phyloP scores from a whole-genome alignment of 768 basidiomycete genomes.

The Boletus subcaerulescens region DNA sequence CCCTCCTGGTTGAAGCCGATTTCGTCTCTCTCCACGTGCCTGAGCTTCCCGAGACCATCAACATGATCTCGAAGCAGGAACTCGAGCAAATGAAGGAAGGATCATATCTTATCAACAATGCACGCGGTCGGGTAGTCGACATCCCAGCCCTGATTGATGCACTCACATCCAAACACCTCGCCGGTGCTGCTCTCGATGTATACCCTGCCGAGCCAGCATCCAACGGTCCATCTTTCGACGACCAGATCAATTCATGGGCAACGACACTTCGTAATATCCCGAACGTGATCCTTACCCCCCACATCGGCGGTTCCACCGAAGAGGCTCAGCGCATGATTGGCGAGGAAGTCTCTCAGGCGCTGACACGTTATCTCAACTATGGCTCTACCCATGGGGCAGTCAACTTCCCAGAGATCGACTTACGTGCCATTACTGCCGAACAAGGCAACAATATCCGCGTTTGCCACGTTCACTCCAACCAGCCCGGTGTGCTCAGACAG shows the following conservation, averaged over 20 bases:
- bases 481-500: constrained; percentile 89
- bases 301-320: constrained; percentile 98
- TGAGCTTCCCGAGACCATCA: constrained; percentile 92
- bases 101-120: constrained; percentile 96
- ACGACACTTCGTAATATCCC: constrained; percentile 68
- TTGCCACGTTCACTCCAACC: constrained; percentile 94
- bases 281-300: constrained; percentile 96
- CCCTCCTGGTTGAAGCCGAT: constrained; percentile 77
- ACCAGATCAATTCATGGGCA: constrained; percentile 85
- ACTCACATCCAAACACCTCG: constrained; percentile 82
- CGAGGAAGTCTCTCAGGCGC: constrained; percentile 83
- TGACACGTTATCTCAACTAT: constrained; percentile 87
- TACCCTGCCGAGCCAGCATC: constrained; percentile 91
- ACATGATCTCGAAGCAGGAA: constrained; percentile 81
- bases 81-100: constrained; percentile 93
- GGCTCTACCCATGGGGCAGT: constrained; percentile 91
- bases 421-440: constrained; percentile 86
- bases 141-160: constrained; percentile 85
- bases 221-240: constrained; percentile 88
- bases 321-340: constrained; percentile 98
- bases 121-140: constrained; percentile 93
- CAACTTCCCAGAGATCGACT: constrained; percentile 98
- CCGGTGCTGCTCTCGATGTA: constrained; percentile 88
- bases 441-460: constrained; percentile 81
- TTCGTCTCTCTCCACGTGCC: constrained; percentile 97